These are phyloP conservation scores for Microcera coccophila DNA, from an alignment of 2,329 filamentous ascomycete species.

Conservation along the genomic window DNA sequence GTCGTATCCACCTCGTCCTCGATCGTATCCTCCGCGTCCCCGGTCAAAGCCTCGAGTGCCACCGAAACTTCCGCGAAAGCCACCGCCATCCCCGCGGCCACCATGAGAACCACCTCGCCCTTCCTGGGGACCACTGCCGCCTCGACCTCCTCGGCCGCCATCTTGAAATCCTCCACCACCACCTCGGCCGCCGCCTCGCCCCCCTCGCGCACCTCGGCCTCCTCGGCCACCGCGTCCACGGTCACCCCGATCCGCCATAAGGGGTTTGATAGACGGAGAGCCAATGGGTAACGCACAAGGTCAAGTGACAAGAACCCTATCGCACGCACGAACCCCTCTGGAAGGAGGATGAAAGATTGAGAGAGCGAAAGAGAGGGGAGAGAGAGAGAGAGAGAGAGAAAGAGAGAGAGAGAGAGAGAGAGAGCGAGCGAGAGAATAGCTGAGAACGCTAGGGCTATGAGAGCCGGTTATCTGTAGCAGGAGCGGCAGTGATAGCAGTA, in stretches of 20 bases:
- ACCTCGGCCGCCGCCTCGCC: conserved; percentile 19
- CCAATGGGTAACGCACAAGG: too few species aligned
- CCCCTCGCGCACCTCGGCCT: conserved; percentile 18
- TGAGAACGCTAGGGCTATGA: too few species aligned
- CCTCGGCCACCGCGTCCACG: conserved; percentile 17
- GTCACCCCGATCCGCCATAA: conserved; percentile 28
- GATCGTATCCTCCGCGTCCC: conserved; percentile 10
- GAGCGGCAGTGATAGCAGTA: too few species aligned
- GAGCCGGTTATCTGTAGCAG: too few species aligned
- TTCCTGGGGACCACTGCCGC: conserved; percentile 15
- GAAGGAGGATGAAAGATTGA: too few species aligned
- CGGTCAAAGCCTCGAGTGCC: conserved; percentile 18
- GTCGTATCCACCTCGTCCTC: conserved; percentile 13
- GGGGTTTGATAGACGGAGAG: too few species aligned
- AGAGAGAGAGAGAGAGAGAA: too few species aligned
- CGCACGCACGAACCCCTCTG: too few species aligned
- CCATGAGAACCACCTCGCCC: conserved; percentile 15
- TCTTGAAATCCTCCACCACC: conserved; percentile 15
- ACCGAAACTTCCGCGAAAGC: conserved; percentile 15
- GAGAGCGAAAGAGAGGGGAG: too few species aligned
- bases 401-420: too few species aligned
- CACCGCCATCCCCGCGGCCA: conserved; percentile 3
- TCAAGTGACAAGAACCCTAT: too few species aligned
- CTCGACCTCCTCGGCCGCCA: conserved; percentile 16
- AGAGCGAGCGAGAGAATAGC: too few species aligned